Percentiles rank a stretch among this genome's conserved stretches.
phyloP scores from a whole-genome alignment of 257 asterid species.

The Orobanche coerulescens region DNA sequence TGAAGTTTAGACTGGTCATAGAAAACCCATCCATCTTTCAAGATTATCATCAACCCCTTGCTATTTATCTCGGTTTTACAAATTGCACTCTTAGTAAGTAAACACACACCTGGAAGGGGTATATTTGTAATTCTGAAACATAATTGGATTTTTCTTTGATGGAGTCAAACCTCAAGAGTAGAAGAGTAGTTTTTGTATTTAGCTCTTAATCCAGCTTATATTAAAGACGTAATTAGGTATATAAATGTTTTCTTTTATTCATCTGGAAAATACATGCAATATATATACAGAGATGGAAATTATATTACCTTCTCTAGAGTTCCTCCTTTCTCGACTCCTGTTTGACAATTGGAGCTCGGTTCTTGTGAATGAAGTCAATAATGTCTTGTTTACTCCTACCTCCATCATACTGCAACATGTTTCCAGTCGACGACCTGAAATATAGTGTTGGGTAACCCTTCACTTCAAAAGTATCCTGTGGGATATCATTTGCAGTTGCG shows the following conservation, averaged over 20 bases:
- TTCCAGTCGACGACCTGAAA: conserved; percentile 68
- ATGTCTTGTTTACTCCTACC: conserved; percentile 64
- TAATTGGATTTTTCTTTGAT: neutral
- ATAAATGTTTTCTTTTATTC: too few species aligned
- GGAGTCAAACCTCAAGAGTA: too few species aligned
- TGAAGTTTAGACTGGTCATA: too few species aligned
- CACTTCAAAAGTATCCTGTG: conserved; percentile 49
- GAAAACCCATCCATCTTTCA: too few species aligned
- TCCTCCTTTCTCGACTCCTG: conserved; percentile 52
- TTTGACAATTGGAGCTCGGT: conserved; percentile 36
- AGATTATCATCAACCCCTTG: too few species aligned
- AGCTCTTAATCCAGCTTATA: too few species aligned
- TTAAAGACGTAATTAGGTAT: too few species aligned
- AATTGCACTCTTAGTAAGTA: too few species aligned
- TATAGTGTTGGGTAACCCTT: conserved; percentile 80
- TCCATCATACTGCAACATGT: conserved; percentile 49
- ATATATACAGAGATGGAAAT: neutral
- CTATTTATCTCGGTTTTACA: too few species aligned
- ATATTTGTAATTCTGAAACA: neutral
- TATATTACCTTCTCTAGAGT: conserved; percentile 38
- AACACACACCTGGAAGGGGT: too few species aligned
- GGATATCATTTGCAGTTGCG: conserved; percentile 74
- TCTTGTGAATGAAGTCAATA: conserved; percentile 58
- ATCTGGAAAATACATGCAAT: neutral
- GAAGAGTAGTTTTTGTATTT: too few species aligned